Conservation (phyloP, 2,329 filamentous ascomycete species). For the Ustulina deusta region DNA sequence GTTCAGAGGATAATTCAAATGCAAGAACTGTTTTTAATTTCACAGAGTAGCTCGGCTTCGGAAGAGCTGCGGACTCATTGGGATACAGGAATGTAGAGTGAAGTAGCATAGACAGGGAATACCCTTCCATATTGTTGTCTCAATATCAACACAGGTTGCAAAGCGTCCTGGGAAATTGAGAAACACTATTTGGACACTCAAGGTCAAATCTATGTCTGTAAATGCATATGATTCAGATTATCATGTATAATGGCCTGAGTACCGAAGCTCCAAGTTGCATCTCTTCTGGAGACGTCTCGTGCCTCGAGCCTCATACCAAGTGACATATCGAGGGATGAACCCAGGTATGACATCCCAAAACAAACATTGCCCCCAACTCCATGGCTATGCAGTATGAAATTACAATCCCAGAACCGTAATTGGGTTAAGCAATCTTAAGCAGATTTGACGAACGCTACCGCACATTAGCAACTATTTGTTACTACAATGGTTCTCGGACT, state of each 20-base stretch:
- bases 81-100: conserved; percentile 42
- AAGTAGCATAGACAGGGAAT: conserved; percentile 45
- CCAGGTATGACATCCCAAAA: conserved; percentile 11
- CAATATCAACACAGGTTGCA: conserved; percentile 33
- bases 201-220: conserved; percentile 38
- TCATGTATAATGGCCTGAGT: not conserved
- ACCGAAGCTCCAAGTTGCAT: not conserved
- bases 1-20: conserved; percentile 5
- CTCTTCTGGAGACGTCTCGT: not conserved
- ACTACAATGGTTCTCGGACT: not conserved
- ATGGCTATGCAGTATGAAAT: conserved; percentile 47
- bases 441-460: conserved; percentile 45
- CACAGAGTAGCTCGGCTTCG: conserved; percentile 18
- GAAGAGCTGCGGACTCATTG: conserved; percentile 21
- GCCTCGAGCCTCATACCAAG: not conserved
- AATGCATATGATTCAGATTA: not conserved
- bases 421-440: conserved; percentile 33
- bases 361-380: conserved; percentile 45
- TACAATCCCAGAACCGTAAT: conserved; percentile 14
- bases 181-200: conserved; percentile 33
- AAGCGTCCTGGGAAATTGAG: conserved; percentile 34
- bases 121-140: conserved; percentile 42
- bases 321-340: not conserved
- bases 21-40: not conserved
- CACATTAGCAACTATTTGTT: conserved; percentile 17